A percentile compares a stretch with the other conserved stretches of the same genome.
Conservation (phyloP, 2,329 filamentous ascomycete genomes). For the Fusarium sp. region DNA sequence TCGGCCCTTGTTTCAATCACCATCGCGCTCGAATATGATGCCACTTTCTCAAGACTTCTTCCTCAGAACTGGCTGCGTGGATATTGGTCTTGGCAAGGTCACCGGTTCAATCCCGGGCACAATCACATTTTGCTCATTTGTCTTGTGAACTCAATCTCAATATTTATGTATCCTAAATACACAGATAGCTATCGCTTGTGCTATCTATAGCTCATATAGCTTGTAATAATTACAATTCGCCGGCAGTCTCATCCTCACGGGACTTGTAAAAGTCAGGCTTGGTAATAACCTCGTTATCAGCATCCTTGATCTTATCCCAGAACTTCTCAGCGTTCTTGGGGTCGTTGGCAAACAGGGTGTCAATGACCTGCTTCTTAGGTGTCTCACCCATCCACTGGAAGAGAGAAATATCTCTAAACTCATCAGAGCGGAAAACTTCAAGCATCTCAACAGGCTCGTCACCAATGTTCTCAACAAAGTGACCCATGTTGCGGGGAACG, state of each 20-base stretch:
- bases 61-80: too few species aligned
- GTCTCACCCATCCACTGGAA: constrained; percentile 83
- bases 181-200: too few species aligned
- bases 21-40: too few species aligned
- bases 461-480: constrained; percentile 86
- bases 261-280: constrained; percentile 45
- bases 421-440: constrained; percentile 78
- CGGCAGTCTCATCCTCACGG: not conserved
- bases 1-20: too few species aligned
- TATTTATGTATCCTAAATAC: too few species aligned
- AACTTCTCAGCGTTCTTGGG: constrained; percentile 72
- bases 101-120: not conserved
- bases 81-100: not conserved
- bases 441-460: constrained; percentile 80
- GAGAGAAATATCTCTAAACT: constrained; percentile 78
- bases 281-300: constrained; percentile 68
- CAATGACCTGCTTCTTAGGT: constrained; percentile 72
- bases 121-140: not conserved
- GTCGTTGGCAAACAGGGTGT: constrained; percentile 74
- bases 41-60: too few species aligned
- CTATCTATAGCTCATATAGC: not conserved
- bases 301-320: constrained; percentile 69
- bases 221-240: constrained; percentile 4
- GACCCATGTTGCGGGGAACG: constrained; percentile 80
- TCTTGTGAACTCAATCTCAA: too few species aligned